Percentiles rank a stretch among this genome's conserved stretches.
Conservation (phyloP, 2,329 filamentous ascomycete species). For the Phaeosphaeriaceae sp. region DNA sequence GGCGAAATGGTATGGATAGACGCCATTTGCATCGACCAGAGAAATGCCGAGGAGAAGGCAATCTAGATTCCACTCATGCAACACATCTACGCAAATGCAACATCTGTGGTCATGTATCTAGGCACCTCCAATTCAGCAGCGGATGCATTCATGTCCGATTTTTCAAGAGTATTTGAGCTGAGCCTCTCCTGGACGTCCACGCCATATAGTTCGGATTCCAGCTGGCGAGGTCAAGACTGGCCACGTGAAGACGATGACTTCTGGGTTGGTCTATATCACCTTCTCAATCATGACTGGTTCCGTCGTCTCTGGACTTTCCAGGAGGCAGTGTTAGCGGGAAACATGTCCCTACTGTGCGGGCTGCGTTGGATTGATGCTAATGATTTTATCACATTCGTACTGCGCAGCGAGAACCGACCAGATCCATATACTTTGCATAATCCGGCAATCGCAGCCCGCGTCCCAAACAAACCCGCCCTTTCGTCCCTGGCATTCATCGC, state of each 20-base stretch:
- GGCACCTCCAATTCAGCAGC: neutral
- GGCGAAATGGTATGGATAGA: constrained; percentile 4
- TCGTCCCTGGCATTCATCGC: neutral
- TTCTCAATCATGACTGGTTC: constrained; percentile 3
- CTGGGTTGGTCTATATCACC: constrained; percentile 2
- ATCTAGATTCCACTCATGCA: constrained; percentile 7
- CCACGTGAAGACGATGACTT: constrained; percentile 2
- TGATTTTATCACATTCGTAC: constrained; percentile 1
- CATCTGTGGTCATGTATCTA: constrained; percentile 2
- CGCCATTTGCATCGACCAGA: constrained; percentile 6
- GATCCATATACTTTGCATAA: neutral
- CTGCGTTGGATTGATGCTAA: neutral
- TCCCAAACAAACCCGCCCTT: neutral
- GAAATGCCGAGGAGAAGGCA: constrained; percentile 4
- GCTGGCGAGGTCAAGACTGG: neutral
- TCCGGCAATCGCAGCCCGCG: neutral
- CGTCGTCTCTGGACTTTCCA: constrained; percentile 11
- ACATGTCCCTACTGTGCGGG: neutral
- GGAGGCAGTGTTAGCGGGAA: constrained; percentile 7
- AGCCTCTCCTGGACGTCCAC: neutral
- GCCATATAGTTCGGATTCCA: neutral
- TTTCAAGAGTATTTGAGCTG: neutral
- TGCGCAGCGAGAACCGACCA: too few species aligned
- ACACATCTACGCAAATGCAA: constrained; percentile 2
- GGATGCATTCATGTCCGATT: constrained; percentile 1